Conservation (phyloP, 2,329 filamentous ascomycete species). For the Botrytis aclada region DNA sequence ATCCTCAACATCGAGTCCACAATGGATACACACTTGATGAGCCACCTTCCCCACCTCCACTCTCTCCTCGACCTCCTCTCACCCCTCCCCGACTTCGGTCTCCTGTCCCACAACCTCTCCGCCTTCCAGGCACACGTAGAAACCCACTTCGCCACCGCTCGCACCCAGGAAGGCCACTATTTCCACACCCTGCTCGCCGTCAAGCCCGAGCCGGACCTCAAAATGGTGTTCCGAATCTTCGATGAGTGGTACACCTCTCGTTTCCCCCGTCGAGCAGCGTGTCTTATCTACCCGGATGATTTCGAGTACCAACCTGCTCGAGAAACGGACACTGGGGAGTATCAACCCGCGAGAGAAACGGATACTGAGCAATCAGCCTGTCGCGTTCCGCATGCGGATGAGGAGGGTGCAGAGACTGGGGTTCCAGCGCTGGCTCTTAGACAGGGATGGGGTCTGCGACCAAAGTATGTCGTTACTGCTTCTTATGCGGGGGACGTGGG, state of each 20-base stretch:
- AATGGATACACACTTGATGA: not conserved
- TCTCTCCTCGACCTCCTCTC: not conserved
- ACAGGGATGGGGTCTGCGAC: not conserved
- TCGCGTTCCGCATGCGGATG: not conserved
- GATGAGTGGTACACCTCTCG: not conserved
- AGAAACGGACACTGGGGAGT: not conserved
- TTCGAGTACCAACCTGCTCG: not conserved
- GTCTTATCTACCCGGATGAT: not conserved
- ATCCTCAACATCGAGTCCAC: not conserved
- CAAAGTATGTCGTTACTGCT: not conserved
- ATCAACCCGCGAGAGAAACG: too few species aligned
- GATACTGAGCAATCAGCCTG: not conserved
- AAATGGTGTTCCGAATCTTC: not conserved
- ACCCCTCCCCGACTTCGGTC: not conserved
- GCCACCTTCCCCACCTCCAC: not conserved
- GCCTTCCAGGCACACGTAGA: not conserved
- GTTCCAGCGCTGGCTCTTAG: not conserved
- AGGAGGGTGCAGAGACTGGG: not conserved
- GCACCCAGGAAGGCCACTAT: not conserved
- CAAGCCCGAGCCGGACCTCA: not conserved
- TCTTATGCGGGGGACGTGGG: not conserved
- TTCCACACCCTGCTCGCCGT: not conserved
- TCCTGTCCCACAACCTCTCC: not conserved
- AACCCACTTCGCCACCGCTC: not conserved
- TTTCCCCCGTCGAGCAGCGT: not conserved